Base-by-base conservation (phyloP, 1,284 basidiomycete species). In the Tremellales sp. region DNA sequence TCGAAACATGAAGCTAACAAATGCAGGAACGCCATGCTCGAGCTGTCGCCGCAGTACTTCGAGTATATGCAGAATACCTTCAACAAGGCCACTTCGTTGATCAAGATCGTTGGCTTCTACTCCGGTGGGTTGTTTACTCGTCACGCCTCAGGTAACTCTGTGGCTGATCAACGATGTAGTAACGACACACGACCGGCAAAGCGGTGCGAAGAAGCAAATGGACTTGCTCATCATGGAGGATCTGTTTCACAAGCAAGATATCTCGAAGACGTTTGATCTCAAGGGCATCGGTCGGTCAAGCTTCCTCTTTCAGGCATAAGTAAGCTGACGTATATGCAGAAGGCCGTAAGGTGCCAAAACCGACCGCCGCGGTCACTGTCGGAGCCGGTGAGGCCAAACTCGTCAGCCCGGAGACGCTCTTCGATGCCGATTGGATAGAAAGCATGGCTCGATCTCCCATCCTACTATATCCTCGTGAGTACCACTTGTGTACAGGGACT, bases 201-300 rank as follows among this genome's bases (percentile, higher is more conserved):
- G 77, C 3, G 83, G 84, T 1, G 73, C 68, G 6, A 78, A 82
- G 61, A 79, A 80, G 12, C 83, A 84, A 62, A 80, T 82, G 2
- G 86, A 89, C 62, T 74, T 89, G 17, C 75, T 88, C 2, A 82
- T 88, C 11, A 87, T 88, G 85, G 86, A 88, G 68, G 87, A 88
- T 59, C 67, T 88, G 11, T 88, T 89, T 65, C 86, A 82, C 64
- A 75, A 80, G 36, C 81, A 82, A 65, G 81, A 80, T 40, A 78
- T 86, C 48, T 70, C 74, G 36, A 83, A 82, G 73, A 84, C 81
- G 0, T 89, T 85, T 60, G 86, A 89, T 64, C 73, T 89, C 41
- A 89, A 89, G 66, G 86, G 86, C 2, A 88, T 89, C 37, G 83
- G 84, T 58, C 82, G 82, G 2, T 77, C 83, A 81, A 84, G 48